These are phyloP conservation scores for Discostella stelligera DNA, from an alignment of 352 stramenopile species.

Conservation along the genomic window DNA sequence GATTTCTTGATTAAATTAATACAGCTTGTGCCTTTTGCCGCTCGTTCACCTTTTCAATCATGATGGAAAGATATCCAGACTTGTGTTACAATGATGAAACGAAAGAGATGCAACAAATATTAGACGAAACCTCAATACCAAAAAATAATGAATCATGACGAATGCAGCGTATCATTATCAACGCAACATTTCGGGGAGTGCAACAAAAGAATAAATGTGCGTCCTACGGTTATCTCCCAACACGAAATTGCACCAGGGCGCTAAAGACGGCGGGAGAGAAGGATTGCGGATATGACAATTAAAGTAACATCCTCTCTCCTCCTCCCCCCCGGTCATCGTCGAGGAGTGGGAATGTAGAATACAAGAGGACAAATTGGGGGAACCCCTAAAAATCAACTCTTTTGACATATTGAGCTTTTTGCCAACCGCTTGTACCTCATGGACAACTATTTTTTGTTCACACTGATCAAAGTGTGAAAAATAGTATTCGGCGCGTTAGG, in stretches of 20 bases:
- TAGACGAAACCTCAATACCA: too few species aligned
- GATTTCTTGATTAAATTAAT: too few species aligned
- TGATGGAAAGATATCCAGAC: too few species aligned
- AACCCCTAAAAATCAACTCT: slow-evolving; percentile 11
- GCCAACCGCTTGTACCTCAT: slow-evolving; percentile 27
- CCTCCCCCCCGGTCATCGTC: too few species aligned
- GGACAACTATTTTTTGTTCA: not conserved
- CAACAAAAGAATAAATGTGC: slow-evolving; percentile 27
- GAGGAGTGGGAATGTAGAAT: slow-evolving; percentile 59
- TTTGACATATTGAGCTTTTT: slow-evolving; percentile 21
- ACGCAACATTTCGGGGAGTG: too few species aligned
- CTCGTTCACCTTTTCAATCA: too few species aligned
- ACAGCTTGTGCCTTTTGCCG: too few species aligned
- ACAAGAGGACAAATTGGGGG: slow-evolving; percentile 31
- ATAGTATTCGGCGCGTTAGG: slow-evolving; percentile 21
- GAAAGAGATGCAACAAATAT: too few species aligned
- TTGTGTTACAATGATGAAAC: not conserved
- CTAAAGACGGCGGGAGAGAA: slow-evolving; percentile 20
- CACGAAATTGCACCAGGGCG: slow-evolving; percentile 47
- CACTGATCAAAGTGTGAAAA: not conserved
- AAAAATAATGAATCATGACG: too few species aligned
- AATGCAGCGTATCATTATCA: too few species aligned
- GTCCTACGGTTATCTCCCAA: slow-evolving; percentile 58
- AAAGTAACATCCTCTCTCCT: too few species aligned
- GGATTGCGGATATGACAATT: too few species aligned